Conservation (phyloP, 352 stramenopile species). For the Salisapilia sapeloensis region DNA sequence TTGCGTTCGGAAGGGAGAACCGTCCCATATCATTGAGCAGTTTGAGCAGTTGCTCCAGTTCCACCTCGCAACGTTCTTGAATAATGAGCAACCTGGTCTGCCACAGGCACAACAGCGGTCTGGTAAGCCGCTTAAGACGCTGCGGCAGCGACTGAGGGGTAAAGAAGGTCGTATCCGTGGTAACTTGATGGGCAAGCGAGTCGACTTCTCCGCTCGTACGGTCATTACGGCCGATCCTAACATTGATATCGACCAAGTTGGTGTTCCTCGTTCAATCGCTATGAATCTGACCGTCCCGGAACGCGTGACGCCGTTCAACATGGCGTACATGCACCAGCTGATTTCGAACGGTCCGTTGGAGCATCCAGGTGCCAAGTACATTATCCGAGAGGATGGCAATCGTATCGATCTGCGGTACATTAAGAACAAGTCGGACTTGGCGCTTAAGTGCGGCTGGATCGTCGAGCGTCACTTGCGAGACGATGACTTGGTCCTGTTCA, state of each 20-base stretch:
- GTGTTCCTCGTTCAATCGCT: constrained; percentile 95
- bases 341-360: constrained; percentile 93
- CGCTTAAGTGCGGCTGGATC: constrained; percentile 95
- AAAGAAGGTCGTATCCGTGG: constrained; percentile 98
- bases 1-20: constrained; percentile 90
- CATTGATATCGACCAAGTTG: constrained; percentile 97
- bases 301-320: constrained; percentile 98
- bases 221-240: constrained; percentile 99
- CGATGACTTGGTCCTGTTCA: constrained; percentile 99
- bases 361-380: constrained; percentile 96
- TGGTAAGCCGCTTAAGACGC: constrained; percentile 96
- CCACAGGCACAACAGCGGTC: constrained; percentile 93
- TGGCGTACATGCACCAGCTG: constrained; percentile 88
- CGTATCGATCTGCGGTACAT: constrained; percentile 97
- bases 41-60: constrained; percentile 79
- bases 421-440: constrained; percentile 92
- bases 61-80: constrained; percentile 86
- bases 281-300: constrained; percentile 98
- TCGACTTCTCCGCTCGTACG: constrained; percentile 98
- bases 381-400: constrained; percentile 94
- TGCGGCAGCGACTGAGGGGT: constrained; percentile 89
- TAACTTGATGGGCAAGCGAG: constrained; percentile 99
- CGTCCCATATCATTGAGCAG: constrained; percentile 92
- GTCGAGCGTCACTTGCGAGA: constrained; percentile 97
- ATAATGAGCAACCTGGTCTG: constrained; percentile 95